Evolutionary conservation across 2,329 filamentous ascomycete genomes (phyloP).

Genomic region (Escovopsis sp.): DNA sequence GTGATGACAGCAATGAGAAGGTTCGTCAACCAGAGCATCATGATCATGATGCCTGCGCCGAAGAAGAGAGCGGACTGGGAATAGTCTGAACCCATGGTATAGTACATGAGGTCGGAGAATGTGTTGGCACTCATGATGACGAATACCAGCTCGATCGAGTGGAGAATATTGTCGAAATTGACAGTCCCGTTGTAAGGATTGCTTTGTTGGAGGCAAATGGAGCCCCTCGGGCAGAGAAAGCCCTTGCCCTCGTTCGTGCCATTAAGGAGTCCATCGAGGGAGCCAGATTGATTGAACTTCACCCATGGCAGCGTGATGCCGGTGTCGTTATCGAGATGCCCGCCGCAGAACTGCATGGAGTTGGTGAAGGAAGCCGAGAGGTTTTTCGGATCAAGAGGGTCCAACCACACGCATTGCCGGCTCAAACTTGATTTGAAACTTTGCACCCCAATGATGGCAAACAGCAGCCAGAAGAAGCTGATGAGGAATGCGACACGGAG

Average conservation of each 20-base stretch:
- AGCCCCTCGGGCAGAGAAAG: slow-evolving; percentile 73
- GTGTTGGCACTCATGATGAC: slow-evolving; percentile 98
- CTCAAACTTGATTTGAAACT: slow-evolving; percentile 79
- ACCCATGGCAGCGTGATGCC: slow-evolving; percentile 54
- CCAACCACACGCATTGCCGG: slow-evolving; percentile 65
- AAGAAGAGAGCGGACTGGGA: slow-evolving; percentile 70
- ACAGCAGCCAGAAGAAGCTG: slow-evolving; percentile 93
- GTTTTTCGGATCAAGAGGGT: slow-evolving; percentile 43
- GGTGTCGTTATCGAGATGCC: slow-evolving; percentile 51
- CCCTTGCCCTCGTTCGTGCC: slow-evolving; percentile 55
- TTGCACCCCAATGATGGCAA: slow-evolving; percentile 92
- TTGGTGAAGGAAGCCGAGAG: slow-evolving; percentile 44
- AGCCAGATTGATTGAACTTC: slow-evolving; percentile 17
- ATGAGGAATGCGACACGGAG: slow-evolving; percentile 90
- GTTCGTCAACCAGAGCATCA: slow-evolving; percentile 95
- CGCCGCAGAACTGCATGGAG: slow-evolving; percentile 69
- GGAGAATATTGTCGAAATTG: slow-evolving; percentile 86
- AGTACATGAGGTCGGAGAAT: slow-evolving; percentile 88
- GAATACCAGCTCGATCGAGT: slow-evolving; percentile 88
- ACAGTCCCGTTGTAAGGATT: slow-evolving; percentile 78
- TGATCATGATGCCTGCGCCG: slow-evolving; percentile 63
- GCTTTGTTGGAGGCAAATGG: slow-evolving; percentile 62
- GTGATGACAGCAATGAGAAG: slow-evolving; percentile 93
- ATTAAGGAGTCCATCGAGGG: slow-evolving; percentile 31
- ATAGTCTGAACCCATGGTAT: slow-evolving; percentile 84